Conservation (phyloP, 257 asterid genomes). For the Przewalskia tangutica region DNA sequence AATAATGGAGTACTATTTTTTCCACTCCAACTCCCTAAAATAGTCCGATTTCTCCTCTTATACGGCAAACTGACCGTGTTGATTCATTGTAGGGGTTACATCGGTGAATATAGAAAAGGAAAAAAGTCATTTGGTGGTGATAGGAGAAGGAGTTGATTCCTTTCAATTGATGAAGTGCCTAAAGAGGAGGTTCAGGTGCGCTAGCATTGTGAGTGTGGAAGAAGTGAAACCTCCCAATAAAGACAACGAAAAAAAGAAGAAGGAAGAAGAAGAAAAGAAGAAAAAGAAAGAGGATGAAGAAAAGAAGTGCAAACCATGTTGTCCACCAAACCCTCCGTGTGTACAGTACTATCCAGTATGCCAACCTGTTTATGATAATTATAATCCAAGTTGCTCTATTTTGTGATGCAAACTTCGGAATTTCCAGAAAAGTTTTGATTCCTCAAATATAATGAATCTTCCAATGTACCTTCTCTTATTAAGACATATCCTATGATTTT, state of each 20-base stretch:
- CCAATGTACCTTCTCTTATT: background rate
- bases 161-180: conserved; percentile 19
- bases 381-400: background rate
- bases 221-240: conserved; percentile 3
- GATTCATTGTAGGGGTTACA: conserved; percentile 16
- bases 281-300: background rate
- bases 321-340: background rate
- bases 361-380: conserved; percentile 3
- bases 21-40: no score
- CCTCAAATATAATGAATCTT: background rate
- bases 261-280: background rate
- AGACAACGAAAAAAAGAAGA: background rate
- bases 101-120: conserved; percentile 14
- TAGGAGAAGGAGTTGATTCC: conserved; percentile 33
- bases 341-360: conserved; percentile 9
- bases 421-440: background rate
- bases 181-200: conserved; percentile 21
- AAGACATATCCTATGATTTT: background rate
- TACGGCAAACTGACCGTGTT: background rate
- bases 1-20: background rate
- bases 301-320: background rate
- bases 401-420: background rate
- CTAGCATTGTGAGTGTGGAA: conserved; percentile 10
- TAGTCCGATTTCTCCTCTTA: no score
- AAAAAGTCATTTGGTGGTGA: conserved; percentile 16